Evolutionary conservation across 768 basidiomycete species (phyloP), one percentile per base, ranked within the genome.

Genomic region (Auriscalpium orientale): DNA sequence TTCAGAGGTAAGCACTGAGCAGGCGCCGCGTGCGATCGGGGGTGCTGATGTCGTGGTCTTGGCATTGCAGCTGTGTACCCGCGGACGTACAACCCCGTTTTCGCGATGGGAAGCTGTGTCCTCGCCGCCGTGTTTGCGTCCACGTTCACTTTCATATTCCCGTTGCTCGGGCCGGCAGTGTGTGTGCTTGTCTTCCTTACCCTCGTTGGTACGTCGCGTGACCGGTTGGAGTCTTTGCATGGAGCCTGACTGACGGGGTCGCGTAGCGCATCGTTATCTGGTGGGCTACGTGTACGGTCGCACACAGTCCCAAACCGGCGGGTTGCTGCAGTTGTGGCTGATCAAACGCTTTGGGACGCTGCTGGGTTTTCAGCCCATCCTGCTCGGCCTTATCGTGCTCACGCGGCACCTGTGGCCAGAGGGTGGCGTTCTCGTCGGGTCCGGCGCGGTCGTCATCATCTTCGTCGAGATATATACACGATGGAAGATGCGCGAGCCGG

Each of bases 251-350:
- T 28, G 22, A 28, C 9, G 21, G 6, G 20, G 49, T 34, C 28
- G n/a, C 33, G 40, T 16, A 88, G 89, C 89, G n/a, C 86, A 89
- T 69, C 85, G 88, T 38, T 91, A 81, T 71, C 78, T 90, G 52
- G 73, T 89, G 57, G 85, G 87, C 37, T 89, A 91, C 67, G 87
- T 90, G 18, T 87, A 85, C 64, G 87, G 79, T 1, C 78, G 85
- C 43, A 84, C 82, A 22, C 79, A 81, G 56, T 86, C 85, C 8
- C 84, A 87, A 65, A 89, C 88, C 1, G 88, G 89, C 13, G 88
- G 88, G 8, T 69, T 85, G 28, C 68, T 89, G 20, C 84, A 87
- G 59, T 77, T 91, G 33, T 91, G 89, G 87, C 72, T 90, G 4
- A 67, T 91, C 43, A 82, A 83, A 53, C 79, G 87, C 50, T 78